These are phyloP conservation scores for Auricularia heimuer DNA, from an alignment of 768 basidiomycete species.

Conservation along the genomic window DNA sequence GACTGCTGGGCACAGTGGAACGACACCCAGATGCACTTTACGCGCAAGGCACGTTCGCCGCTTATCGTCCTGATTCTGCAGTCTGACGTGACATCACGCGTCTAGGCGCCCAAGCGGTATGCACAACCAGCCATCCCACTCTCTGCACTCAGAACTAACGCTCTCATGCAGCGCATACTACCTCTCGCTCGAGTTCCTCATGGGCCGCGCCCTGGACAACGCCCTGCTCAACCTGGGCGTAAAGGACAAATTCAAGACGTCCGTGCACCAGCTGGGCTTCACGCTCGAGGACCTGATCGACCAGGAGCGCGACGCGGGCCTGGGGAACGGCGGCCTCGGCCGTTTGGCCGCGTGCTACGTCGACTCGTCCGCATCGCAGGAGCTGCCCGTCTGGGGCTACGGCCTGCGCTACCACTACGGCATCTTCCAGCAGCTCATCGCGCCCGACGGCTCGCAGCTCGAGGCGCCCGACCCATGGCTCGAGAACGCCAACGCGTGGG, in stretches of 20 bases:
- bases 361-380: slow-evolving; percentile 82
- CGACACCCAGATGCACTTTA: slow-evolving; percentile 64
- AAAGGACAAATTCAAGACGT: slow-evolving; percentile 61
- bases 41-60: slow-evolving; percentile 60
- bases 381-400: slow-evolving; percentile 93
- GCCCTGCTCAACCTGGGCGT: slow-evolving; percentile 83
- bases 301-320: slow-evolving; percentile 84
- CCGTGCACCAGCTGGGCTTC: slow-evolving; percentile 76
- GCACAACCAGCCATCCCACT: neutral
- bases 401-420: slow-evolving; percentile 89
- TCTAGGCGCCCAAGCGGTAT: neutral
- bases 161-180: slow-evolving; percentile 61
- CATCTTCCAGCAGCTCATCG: slow-evolving; percentile 91
- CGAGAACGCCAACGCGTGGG: slow-evolving; percentile 81
- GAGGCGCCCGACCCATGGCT: slow-evolving; percentile 94
- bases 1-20: slow-evolving; percentile 55
- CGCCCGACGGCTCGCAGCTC: slow-evolving; percentile 66
- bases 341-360: slow-evolving; percentile 96
- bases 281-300: slow-evolving; percentile 79
- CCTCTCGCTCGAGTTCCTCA: slow-evolving; percentile 87
- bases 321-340: slow-evolving; percentile 93
- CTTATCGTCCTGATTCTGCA: slow-evolving; percentile 2
- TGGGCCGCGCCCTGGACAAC: slow-evolving; percentile 63
- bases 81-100: neutral
- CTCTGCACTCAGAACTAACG: neutral